Evolutionary conservation across 1,139 yeast species (phyloP).

Genomic region (Schizosaccharomyces versatilis): DNA sequence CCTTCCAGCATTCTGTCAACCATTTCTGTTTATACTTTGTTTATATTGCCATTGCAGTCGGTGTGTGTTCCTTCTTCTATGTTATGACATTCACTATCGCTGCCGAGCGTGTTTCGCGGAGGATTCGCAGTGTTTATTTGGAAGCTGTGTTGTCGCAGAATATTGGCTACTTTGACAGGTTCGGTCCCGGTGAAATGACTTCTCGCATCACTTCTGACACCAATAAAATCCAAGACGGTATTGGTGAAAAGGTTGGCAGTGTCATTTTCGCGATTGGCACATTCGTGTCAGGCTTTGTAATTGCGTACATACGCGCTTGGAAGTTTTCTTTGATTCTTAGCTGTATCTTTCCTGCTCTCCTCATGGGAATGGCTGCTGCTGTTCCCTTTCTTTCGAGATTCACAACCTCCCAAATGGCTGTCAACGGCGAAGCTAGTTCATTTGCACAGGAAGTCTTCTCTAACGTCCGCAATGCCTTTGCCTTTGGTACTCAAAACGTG

Average conservation of each 20-base stretch:
- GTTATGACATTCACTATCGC: conserved; percentile 18
- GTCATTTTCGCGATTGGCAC: conserved; percentile 22
- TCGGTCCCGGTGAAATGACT: conserved; percentile 25
- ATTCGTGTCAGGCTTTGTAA: conserved; percentile 23
- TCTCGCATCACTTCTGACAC: conserved; percentile 26
- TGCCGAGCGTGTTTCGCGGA: conserved; percentile 24
- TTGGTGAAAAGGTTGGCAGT: conserved; percentile 25
- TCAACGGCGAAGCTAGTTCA: conserved; percentile 22
- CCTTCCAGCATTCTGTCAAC: conserved; percentile 15
- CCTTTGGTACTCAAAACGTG: conserved; percentile 24
- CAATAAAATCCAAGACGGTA: conserved; percentile 25
- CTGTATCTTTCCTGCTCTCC: conserved; percentile 22
- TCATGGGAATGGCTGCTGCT: conserved; percentile 16
- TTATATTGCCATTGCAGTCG: conserved; percentile 15
- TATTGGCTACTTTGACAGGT: conserved; percentile 25
- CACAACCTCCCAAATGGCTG: conserved; percentile 16
- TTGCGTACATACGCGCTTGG: conserved; percentile 24
- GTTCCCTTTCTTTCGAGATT: conserved; percentile 16
- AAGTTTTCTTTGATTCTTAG: conserved; percentile 22
- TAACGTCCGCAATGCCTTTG: conserved; percentile 24
- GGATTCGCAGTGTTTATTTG: conserved; percentile 23
- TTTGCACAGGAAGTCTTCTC: conserved; percentile 25
- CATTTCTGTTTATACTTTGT: conserved; percentile 15
- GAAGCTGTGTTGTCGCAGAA: conserved; percentile 23
- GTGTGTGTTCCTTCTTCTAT: conserved; percentile 14